phyloP scores from a whole-genome alignment of 352 stramenopile species.

The Phytophthora megakarya region DNA sequence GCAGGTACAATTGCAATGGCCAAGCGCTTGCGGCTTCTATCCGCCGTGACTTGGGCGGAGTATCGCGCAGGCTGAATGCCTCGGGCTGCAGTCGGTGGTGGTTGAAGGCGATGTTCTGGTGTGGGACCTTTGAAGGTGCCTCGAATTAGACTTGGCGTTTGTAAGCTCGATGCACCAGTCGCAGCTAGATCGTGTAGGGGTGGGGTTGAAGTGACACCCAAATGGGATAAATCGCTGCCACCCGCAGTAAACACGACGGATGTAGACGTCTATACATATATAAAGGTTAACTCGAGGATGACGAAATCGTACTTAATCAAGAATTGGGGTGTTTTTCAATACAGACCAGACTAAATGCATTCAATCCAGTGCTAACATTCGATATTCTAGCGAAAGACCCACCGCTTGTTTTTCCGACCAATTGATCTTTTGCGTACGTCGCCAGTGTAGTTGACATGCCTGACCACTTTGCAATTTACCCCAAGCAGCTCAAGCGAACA shows the following conservation, averaged over 20 bases:
- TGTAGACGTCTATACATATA: neutral
- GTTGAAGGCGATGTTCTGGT: slow-evolving; percentile 26
- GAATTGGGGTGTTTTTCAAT: neutral
- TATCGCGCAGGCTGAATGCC: slow-evolving; percentile 8
- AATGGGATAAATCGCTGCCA: neutral
- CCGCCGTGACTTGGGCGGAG: neutral
- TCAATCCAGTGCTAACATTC: slow-evolving; percentile 2
- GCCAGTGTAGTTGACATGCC: slow-evolving; percentile 3
- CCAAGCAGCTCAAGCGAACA: slow-evolving; percentile 37
- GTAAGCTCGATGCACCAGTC: slow-evolving; percentile 9
- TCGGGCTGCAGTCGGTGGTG: slow-evolving; percentile 10
- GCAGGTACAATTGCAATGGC: neutral
- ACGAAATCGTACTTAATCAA: slow-evolving; percentile 3
- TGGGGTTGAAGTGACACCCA: slow-evolving; percentile 39
- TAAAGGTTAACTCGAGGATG: neutral
- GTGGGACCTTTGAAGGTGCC: slow-evolving; percentile 20
- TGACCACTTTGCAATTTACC: slow-evolving; percentile 40
- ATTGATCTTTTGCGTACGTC: slow-evolving; percentile 27
- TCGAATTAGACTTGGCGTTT: slow-evolving; percentile 22
- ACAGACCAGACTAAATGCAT: neutral
- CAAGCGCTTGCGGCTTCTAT: slow-evolving; percentile 1
- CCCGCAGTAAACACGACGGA: neutral
- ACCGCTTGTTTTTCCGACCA: slow-evolving; percentile 18
- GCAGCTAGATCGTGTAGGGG: slow-evolving; percentile 37
- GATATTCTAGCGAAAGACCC: slow-evolving; percentile 15